A percentile compares a stretch with the other conserved stretches of the same genome.
Conservation (phyloP, 108 stramenopile genomes). For the Fragilaria crotonensis region DNA sequence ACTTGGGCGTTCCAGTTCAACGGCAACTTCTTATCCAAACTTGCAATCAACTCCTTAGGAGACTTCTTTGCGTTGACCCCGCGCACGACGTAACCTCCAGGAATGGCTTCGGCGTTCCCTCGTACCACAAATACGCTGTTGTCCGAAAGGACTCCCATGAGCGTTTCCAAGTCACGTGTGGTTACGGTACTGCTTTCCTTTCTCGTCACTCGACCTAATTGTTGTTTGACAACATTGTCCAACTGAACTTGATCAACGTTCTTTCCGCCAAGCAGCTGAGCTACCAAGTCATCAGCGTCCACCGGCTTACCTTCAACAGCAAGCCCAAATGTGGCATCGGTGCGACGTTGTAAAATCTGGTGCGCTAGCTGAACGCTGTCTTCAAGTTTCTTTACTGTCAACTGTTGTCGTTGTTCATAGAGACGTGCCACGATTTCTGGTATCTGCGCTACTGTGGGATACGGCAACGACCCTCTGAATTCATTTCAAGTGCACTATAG, state of each 20-base stretch:
- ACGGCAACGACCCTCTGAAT: neutral
- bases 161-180: neutral
- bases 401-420: slow-evolving; percentile 3
- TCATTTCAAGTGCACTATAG: neutral
- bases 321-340: neutral
- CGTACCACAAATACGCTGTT: slow-evolving; percentile 24
- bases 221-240: slow-evolving; percentile 11
- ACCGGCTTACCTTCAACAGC: neutral
- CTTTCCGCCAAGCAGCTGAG: slow-evolving; percentile 5
- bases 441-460: neutral
- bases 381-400: neutral
- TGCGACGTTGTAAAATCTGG: neutral
- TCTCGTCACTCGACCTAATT: slow-evolving; percentile 2
- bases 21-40: slow-evolving; percentile 29
- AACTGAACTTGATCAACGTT: neutral
- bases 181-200: neutral
- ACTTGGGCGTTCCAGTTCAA: slow-evolving; percentile 25
- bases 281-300: slow-evolving; percentile 3
- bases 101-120: slow-evolving; percentile 30
- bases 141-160: neutral
- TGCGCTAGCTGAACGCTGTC: neutral
- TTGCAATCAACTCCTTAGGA: slow-evolving; percentile 23
- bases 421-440: slow-evolving; percentile 10
- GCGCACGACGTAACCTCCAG: slow-evolving; percentile 49
- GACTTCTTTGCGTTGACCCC: slow-evolving; percentile 21